A percentile compares a stretch with the other conserved stretches of the same genome.
Conservation (phyloP, 2,329 filamentous ascomycete species). For the Alternaria ethzedia region DNA sequence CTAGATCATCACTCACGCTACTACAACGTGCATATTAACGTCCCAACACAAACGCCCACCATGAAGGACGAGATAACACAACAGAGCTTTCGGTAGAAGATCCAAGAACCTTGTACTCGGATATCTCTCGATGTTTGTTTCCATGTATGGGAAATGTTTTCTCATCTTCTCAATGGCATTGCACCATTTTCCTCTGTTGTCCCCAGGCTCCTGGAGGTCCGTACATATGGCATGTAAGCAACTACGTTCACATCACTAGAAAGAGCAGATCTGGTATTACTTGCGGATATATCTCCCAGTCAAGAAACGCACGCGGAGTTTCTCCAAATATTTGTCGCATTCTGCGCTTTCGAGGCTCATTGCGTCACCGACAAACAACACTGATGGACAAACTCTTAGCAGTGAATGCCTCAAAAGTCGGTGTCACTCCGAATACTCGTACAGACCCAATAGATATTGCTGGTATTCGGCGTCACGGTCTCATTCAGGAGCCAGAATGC, state of each 20-base stretch:
- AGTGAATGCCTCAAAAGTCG: background rate
- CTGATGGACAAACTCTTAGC: background rate
- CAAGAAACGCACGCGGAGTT: background rate
- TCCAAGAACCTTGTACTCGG: background rate
- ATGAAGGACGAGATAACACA: background rate
- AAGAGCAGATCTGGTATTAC: background rate
- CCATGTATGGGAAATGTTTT: background rate
- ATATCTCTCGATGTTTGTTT: background rate
- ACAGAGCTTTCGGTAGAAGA: background rate
- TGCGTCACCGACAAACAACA: background rate
- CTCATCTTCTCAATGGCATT: fast-evolving
- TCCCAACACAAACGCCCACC: background rate
- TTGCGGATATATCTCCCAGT: fast-evolving
- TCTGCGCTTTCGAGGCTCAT: background rate
- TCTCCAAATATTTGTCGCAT: background rate
- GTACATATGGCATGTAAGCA: background rate
- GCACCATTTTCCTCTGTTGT: background rate
- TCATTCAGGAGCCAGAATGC: background rate
- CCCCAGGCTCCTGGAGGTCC: background rate
- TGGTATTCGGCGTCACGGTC: fast-evolving
- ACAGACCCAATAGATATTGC: background rate
- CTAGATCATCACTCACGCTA: background rate
- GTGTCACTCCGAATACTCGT: background rate
- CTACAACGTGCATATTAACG: background rate
- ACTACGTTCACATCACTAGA: background rate